These are phyloP conservation scores for Astragalus glycyphyllos DNA, from an alignment of 306 rosid genomes.

Conservation along the genomic window DNA sequence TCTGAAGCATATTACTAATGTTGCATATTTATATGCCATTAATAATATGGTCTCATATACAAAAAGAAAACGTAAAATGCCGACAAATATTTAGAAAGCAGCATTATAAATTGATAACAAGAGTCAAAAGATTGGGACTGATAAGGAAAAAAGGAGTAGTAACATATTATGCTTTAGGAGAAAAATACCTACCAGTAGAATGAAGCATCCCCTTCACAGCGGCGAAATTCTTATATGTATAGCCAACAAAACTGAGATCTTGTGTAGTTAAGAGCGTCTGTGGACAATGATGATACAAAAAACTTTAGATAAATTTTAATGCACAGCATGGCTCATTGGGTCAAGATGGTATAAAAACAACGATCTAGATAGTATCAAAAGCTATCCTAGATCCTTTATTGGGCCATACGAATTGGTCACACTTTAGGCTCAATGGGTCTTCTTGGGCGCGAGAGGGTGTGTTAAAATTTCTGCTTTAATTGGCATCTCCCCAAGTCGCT, in stretches of 20 bases:
- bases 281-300: conserved; percentile 27
- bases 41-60: not conserved
- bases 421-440: no score
- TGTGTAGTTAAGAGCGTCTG: conserved; percentile 80
- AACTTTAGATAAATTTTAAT: conserved; percentile 13
- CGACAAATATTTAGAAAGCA: not conserved
- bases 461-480: no score
- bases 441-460: no score
- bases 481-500: no score
- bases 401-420: no score
- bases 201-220: conserved; percentile 75
- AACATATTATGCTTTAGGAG: conserved; percentile 19
- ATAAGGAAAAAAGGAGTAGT: not conserved
- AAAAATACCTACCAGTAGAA: conserved; percentile 60
- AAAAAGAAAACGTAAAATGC: conserved; percentile 15
- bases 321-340: no score
- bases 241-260: conserved; percentile 97
- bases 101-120: conserved; percentile 1
- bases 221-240: conserved; percentile 92
- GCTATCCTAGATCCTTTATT: no score
- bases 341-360: no score
- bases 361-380: no score
- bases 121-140: conserved; percentile 5
- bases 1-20: no score
- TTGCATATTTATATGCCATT: not conserved